phyloP scores from a whole-genome alignment of 805 yeast genomes.

The Yamadazyma takamatsuzukensis region DNA sequence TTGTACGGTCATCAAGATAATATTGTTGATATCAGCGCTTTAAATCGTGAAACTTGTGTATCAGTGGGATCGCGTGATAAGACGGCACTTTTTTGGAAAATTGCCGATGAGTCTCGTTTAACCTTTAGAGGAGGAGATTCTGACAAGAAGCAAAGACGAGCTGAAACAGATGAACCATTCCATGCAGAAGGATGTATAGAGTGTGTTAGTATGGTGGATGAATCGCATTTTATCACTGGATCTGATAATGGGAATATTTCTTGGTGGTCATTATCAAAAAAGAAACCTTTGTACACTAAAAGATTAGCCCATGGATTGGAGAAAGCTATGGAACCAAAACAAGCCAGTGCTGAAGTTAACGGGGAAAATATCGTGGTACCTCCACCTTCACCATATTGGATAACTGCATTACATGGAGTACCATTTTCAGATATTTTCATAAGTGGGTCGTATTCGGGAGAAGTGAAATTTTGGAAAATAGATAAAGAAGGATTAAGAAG shows the following conservation, averaged over 20 bases:
- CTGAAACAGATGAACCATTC: conserved; percentile 22
- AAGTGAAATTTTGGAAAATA: conserved; percentile 73
- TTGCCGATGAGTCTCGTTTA: conserved; percentile 89
- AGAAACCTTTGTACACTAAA: conserved; percentile 73
- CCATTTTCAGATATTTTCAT: conserved; percentile 84
- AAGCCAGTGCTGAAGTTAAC: conserved; percentile 49
- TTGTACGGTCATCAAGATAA: conserved; percentile 94
- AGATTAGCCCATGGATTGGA: conserved; percentile 76
- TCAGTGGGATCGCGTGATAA: conserved; percentile 95
- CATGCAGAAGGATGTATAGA: conserved; percentile 86
- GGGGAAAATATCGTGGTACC: conserved; percentile 52
- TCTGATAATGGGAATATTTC: conserved; percentile 88
- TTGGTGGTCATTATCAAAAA: conserved; percentile 88
- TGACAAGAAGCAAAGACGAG: conserved; percentile 35
- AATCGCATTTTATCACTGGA: conserved; percentile 89
- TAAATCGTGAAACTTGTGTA: conserved; percentile 86
- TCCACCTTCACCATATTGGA: conserved; percentile 74
- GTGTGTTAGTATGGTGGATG: conserved; percentile 87
- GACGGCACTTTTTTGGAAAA: conserved; percentile 95
- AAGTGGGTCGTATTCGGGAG: conserved; percentile 87
- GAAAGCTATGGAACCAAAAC: conserved; percentile 39
- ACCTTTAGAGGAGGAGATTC: conserved; percentile 89
- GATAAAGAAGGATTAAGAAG: conserved; percentile 55
- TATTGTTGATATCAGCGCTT: conserved; percentile 76
- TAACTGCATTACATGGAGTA: conserved; percentile 74